A percentile compares a stretch with the other conserved stretches of the same genome.
Conservation (phyloP, 345 rosid species). For the Zanthoxylum bungeanum region DNA sequence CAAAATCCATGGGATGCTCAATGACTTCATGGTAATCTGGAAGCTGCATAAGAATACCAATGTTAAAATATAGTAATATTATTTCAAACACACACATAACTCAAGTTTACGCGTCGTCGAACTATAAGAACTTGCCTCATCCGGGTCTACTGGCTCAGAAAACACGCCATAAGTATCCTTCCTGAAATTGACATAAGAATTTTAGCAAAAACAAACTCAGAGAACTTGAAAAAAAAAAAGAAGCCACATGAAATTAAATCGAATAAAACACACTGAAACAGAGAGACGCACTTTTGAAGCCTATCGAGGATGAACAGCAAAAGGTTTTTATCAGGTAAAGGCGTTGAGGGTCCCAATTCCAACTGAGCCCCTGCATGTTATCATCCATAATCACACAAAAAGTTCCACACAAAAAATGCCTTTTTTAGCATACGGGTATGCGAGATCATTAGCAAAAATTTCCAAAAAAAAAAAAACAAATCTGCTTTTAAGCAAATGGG, state of each 20-base stretch:
- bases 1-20: conserved; percentile 86
- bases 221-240: not conserved
- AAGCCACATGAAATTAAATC: conserved; percentile 25
- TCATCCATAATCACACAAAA: conserved; percentile 6
- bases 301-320: conserved; percentile 54
- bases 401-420: not conserved
- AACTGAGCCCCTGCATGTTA: conserved; percentile 26
- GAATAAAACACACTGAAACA: conserved; percentile 17
- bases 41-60: conserved; percentile 47
- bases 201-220: conserved; percentile 13
- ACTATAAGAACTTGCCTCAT: conserved; percentile 42
- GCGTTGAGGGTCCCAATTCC: conserved; percentile 41
- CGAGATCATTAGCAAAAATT: not conserved
- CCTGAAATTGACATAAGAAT: conserved; percentile 35
- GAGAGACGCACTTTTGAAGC: conserved; percentile 51
- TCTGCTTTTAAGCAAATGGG: conserved; percentile 18
- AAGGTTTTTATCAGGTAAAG: conserved; percentile 56
- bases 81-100: not conserved
- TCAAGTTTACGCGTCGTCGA: conserved; percentile 14
- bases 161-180: conserved; percentile 69
- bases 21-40: conserved; percentile 84
- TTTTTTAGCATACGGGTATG: conserved; percentile 14
- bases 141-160: conserved; percentile 70
- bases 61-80: not conserved
- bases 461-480: conserved; percentile 13